Base-by-base conservation (phyloP, 1,284 basidiomycete genomes). In the Pseudozyma pruni region DNA sequence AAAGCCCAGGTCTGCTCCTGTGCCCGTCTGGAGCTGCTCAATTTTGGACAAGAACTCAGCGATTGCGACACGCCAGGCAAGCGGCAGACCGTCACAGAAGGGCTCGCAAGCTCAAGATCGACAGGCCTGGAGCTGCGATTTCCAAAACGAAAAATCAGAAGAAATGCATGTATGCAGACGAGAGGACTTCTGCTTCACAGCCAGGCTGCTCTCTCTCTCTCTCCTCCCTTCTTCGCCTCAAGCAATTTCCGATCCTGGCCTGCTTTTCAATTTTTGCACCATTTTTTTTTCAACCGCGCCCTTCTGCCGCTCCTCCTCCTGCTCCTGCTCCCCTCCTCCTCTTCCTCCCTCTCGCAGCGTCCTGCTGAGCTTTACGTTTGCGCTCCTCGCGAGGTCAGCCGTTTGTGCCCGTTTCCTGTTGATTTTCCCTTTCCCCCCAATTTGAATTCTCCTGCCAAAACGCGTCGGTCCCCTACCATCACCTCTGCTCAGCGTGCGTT, bases 391-490 rank as follows among this genome's bases (percentile, higher is more conserved):
- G 53, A 38, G 46, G n/a, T 38, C 40, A 27, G 33, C 17, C 34
- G 34, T 8, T 35, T 23, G 33, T 46, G 58, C 47, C 29, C 11
- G 41, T 49, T 33, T 25, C 16, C 52, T 44, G 45, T 34, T 17
- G 29, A 42, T 20, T 45, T 29, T 46, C 50, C 48, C 20, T 32
- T 37, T 37, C 35, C 50, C 67, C 61, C 61, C 42, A 54, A 51
- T 56, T 69, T 41, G 47, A 56, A 64, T 33, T 64, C 60, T 63
- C 60, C 59, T 69, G 59, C 66, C 59, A 69, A 69, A 69, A 58
- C 59, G 66, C 54, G 59, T 42, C 49, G 49, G 20, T 38, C 52
- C 38, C 22, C 67, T 70, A 27, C 60, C 67, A 70, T 60, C 67
- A 70, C 49, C 50, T 54, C 41, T 10, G 39, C 22, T 20, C 37